Evolutionary conservation across 2,329 filamentous ascomycete species (phyloP).

Genomic region (Monosporascus sp.): DNA sequence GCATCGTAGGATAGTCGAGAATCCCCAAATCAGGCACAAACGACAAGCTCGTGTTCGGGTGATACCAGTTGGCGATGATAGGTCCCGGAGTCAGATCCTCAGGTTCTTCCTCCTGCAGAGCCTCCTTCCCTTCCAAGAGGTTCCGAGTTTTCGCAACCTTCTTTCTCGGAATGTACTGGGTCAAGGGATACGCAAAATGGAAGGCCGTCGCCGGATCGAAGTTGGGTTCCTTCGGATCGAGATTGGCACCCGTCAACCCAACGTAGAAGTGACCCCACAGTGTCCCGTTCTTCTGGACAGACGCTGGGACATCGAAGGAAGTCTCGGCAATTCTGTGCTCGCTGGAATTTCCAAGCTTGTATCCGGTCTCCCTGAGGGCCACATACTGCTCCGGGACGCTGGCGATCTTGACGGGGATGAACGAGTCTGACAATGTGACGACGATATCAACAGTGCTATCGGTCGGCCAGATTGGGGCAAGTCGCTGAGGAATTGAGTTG

Average conservation of each 20-base stretch:
- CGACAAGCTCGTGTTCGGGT: slow-evolving; percentile 87
- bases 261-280: slow-evolving; percentile 94
- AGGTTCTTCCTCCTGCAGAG: slow-evolving; percentile 44
- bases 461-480: slow-evolving; percentile 84
- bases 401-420: slow-evolving; percentile 62
- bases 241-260: slow-evolving; percentile 64
- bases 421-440: slow-evolving; percentile 76
- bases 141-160: slow-evolving; percentile 84
- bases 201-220: slow-evolving; percentile 76
- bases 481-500: slow-evolving; percentile 59
- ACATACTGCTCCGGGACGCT: slow-evolving; percentile 61
- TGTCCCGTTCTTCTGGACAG: slow-evolving; percentile 86
- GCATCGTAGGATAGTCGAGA: slow-evolving; percentile 59
- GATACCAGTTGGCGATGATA: slow-evolving; percentile 82
- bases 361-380: slow-evolving; percentile 74
- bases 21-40: slow-evolving; percentile 77
- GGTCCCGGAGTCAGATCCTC: slow-evolving; percentile 56
- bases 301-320: slow-evolving; percentile 68
- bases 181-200: slow-evolving; percentile 79
- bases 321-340: slow-evolving; percentile 75
- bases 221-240: slow-evolving; percentile 68
- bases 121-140: slow-evolving; percentile 57
- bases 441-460: slow-evolving; percentile 76
- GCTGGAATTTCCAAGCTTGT: slow-evolving; percentile 71
- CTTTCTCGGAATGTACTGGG: slow-evolving; percentile 87